Conservation (phyloP, 2,329 filamentous ascomycete species). For the Lithohypha guttulata region DNA sequence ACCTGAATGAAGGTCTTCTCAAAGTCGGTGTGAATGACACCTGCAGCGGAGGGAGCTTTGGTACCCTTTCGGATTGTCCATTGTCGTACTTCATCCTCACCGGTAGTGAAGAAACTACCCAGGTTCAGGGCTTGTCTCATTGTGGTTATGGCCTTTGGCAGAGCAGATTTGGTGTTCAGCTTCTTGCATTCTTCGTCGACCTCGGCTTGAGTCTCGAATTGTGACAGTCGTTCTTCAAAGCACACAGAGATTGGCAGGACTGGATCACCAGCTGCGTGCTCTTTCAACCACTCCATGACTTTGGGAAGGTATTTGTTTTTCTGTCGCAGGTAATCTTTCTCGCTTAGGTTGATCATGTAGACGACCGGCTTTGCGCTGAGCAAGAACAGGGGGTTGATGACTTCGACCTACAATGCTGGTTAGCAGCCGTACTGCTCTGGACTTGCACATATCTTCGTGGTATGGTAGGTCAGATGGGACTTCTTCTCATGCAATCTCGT, state of each 20-base stretch:
- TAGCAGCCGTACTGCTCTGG: slow-evolving; percentile 12
- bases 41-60: slow-evolving; percentile 94
- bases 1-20: slow-evolving; percentile 99
- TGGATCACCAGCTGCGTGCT: slow-evolving; percentile 74
- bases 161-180: slow-evolving; percentile 71
- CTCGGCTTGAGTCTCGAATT: slow-evolving; percentile 65
- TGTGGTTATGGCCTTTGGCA: slow-evolving; percentile 82
- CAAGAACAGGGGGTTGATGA: slow-evolving; percentile 93
- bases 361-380: slow-evolving; percentile 95
- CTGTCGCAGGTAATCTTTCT: slow-evolving; percentile 93
- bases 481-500: slow-evolving; percentile 84
- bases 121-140: slow-evolving; percentile 91
- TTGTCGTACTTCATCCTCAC: slow-evolving; percentile 90
- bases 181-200: slow-evolving; percentile 79
- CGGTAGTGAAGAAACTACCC: slow-evolving; percentile 93
- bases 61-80: slow-evolving; percentile 95
- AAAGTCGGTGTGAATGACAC: slow-evolving; percentile 96
- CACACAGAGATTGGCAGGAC: slow-evolving; percentile 87
- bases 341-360: slow-evolving; percentile 91
- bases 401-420: slow-evolving; percentile 60
- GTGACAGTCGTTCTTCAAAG: slow-evolving; percentile 84
- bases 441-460: slow-evolving; percentile 14
- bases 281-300: slow-evolving; percentile 91
- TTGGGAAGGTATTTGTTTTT: slow-evolving; percentile 99
- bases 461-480: slow-evolving; percentile 53